Conservation (phyloP, 139 green algal species). For the Axilococcus clingmanii region DNA sequence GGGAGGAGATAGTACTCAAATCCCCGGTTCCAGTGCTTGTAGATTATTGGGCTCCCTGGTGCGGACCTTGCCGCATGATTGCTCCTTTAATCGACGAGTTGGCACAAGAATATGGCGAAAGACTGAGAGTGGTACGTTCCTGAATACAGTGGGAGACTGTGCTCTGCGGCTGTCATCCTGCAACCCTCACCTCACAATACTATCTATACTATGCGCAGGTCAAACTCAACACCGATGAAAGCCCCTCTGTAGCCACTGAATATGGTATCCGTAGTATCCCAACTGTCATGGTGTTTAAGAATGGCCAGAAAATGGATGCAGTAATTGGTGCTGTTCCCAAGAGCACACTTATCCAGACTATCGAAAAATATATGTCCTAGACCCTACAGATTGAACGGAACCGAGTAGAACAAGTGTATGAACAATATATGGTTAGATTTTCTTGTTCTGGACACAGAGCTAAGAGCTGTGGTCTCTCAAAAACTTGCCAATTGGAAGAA, state of each 20-base stretch:
- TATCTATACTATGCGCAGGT: slow-evolving; percentile 34
- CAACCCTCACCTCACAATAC: background rate
- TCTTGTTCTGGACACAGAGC: no score
- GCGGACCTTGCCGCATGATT: slow-evolving; percentile 92
- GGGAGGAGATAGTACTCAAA: slow-evolving; percentile 76
- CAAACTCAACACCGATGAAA: slow-evolving; percentile 99
- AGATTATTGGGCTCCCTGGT: slow-evolving; percentile 91
- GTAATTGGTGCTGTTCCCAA: slow-evolving; percentile 98
- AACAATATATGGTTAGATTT: no score
- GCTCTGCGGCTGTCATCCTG: background rate
- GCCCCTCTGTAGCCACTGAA: slow-evolving; percentile 81
- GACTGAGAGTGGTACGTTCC: slow-evolving; percentile 41
- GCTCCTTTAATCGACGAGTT: slow-evolving; percentile 85
- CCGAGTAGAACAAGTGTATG: no score
- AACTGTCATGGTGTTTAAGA: slow-evolving; percentile 97
- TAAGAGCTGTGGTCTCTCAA: no score
- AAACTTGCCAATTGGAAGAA: no score
- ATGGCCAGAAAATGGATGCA: slow-evolving; percentile 89
- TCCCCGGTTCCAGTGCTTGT: slow-evolving; percentile 80
- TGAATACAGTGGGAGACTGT: background rate
- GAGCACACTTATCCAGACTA: slow-evolving; percentile 68
- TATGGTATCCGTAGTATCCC: slow-evolving; percentile 95
- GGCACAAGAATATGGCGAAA: slow-evolving; percentile 61
- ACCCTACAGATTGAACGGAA: no score
- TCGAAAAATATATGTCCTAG: slow-evolving; percentile 86